Evolutionary conservation across 129 eudicot genomes (phyloP), one percentile per base, ranked within the genome.

Genomic region (Helichrysum umbraculigerum): DNA sequence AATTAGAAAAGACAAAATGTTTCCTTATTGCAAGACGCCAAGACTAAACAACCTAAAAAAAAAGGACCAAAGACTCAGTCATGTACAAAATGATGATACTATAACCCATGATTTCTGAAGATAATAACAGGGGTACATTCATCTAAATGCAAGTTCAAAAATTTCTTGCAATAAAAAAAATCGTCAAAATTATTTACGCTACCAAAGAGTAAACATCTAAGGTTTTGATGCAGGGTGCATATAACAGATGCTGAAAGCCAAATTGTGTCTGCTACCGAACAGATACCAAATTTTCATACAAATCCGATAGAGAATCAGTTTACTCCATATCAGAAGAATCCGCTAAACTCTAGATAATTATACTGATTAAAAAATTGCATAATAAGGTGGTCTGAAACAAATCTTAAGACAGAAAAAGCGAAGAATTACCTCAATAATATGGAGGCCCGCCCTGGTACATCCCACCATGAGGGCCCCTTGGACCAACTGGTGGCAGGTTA

Each of bases 381-480:
- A 75, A 19, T 25, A 69, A 58, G 6, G 16, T 59, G 70, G 47
- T 61, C 30, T 22, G 39, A 51, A 54, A 72, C 22, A 65, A 34
- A 72, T 22, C 10, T 21, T 15, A 71, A 33, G 14, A 68, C 6
- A 17, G 21, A 32, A 51, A 70, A 50, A 44, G 25, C 5, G n/a
- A 39, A 7, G 30, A 28, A 61, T 52, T 80, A 93, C 98, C 96
- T 93, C 86, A 90, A 78, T 86, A 88, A 74, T 93, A 88, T 12
- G 94, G 96, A 11, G 88, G 90, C 81, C 88, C 84, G 11, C 95
- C 85, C 80, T 85, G 98, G 77, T 93, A 93, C 96, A 83, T 76
- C 72, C 92, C 96, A 39, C 89, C 85, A 66, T 87, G 81, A 7
- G 96, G 96, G 64, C 76, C 87, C 65, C 89, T 85, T 10, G 96